phyloP scores from a whole-genome alignment of 352 stramenopile species.

The Albugo candida region DNA sequence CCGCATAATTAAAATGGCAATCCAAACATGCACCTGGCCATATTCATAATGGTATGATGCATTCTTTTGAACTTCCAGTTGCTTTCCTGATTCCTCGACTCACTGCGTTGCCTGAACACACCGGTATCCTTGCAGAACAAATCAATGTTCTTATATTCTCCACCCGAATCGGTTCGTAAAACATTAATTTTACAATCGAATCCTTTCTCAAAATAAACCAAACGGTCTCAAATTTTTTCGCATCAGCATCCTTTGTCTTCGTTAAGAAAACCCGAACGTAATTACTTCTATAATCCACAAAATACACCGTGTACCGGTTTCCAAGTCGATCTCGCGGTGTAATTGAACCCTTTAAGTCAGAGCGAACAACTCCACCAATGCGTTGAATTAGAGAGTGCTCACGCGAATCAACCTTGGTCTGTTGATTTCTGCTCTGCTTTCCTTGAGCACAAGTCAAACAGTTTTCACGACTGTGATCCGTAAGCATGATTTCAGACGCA shows the following conservation, averaged over 20 bases:
- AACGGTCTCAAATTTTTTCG: neutral
- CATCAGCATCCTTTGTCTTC: neutral
- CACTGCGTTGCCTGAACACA: slow-evolving; percentile 7
- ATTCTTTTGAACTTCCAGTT: slow-evolving; percentile 19
- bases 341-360: neutral
- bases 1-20: slow-evolving; percentile 7
- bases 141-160: slow-evolving; percentile 13
- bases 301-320: neutral
- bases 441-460: slow-evolving; percentile 7
- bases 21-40: slow-evolving; percentile 12
- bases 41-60: slow-evolving; percentile 15
- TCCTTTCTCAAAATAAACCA: neutral
- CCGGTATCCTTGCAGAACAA: slow-evolving; percentile 12
- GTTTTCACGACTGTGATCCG: neutral
- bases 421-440: slow-evolving; percentile 4
- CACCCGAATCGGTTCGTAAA: slow-evolving; percentile 4
- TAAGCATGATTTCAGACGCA: slow-evolving; percentile 1
- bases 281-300: neutral
- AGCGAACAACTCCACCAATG: neutral
- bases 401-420: neutral
- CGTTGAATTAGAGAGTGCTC: neutral
- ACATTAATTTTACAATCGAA: neutral
- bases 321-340: neutral
- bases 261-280: neutral
- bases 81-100: slow-evolving; percentile 10